Evolutionary conservation across 208 protist genomes (phyloP).

Genomic region (Crithidia acanthocephali): DNA sequence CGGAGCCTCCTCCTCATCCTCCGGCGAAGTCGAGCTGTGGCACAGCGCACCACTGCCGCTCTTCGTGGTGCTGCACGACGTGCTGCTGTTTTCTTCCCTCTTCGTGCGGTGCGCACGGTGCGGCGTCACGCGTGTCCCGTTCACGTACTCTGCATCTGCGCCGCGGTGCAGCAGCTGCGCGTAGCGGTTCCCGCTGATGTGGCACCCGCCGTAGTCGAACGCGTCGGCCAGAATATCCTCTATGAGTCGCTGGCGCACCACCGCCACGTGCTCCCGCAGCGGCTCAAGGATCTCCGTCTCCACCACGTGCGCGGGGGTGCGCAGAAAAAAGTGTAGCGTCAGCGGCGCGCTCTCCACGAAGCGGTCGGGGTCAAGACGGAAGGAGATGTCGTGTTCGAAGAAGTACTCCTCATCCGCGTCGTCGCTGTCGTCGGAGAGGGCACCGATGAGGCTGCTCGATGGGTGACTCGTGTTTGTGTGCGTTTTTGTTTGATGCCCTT

Average conservation of each 20-base stretch:
- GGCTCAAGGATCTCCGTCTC: slow-evolving; percentile 43
- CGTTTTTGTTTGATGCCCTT: neutral
- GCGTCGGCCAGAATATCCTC: slow-evolving; percentile 32
- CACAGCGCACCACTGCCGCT: neutral
- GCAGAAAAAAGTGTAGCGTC: slow-evolving; percentile 45
- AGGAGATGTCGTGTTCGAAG: slow-evolving; percentile 46
- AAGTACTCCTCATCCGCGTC: slow-evolving; percentile 35
- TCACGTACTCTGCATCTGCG: slow-evolving; percentile 9
- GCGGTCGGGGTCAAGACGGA: slow-evolving; percentile 48
- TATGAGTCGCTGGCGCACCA: slow-evolving; percentile 24
- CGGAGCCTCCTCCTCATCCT: neutral
- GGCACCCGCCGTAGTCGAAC: slow-evolving; percentile 13
- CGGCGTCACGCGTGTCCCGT: slow-evolving; percentile 6
- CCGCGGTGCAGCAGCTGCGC: slow-evolving; percentile 24
- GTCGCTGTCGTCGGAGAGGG: neutral
- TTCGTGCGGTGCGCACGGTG: too few species aligned
- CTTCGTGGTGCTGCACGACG: neutral
- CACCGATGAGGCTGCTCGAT: neutral
- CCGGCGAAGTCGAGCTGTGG: neutral
- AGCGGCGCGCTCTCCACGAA: slow-evolving; percentile 45
- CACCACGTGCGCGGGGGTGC: slow-evolving; percentile 27
- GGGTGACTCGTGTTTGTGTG: neutral
- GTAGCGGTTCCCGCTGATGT: slow-evolving; percentile 23
- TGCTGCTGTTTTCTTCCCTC: too few species aligned
- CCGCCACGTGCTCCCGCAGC: slow-evolving; percentile 17